Base-by-base conservation (phyloP, 108 stramenopile genomes). In the Pseudonitzschia multiseries region DNA sequence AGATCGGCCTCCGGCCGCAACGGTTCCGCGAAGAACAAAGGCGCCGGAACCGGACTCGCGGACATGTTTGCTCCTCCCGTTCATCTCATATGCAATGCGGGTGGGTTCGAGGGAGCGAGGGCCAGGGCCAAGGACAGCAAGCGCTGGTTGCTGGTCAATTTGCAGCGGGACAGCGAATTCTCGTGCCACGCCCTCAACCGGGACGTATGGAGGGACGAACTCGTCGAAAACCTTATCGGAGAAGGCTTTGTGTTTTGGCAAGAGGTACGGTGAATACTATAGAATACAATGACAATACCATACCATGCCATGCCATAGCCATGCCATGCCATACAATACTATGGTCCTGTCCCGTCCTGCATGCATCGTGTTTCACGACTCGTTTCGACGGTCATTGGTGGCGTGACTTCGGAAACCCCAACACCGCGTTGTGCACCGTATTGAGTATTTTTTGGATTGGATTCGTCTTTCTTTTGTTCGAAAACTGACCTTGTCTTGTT, bases 241-340 rank as follows among this genome's bases (percentile, higher is more conserved):
- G 93, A 92, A 63, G 94, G 93, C 12, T 98, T 97, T 79, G 75
- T 97, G 52, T 93, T 98, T 74, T 98, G 97, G 97, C 95, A 93
- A 72, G 62, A 82, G 68, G 92, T 92, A 72, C 71, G 90, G 85
- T 15, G 26, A 18, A 61, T 32, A 24, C 32, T 6, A n/a, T n/a
- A n/a, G n/a, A n/a, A n/a, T n/a, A 36, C 36, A 36, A 36, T 28
- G 42, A 54, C 67, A 44, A 40, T n/a, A n/a, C n/a, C n/a, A n/a
- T n/a, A n/a, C n/a, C n/a, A n/a, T n/a, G n/a, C n/a, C n/a, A n/a
- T n/a, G n/a, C n/a, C n/a, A n/a, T n/a, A n/a, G n/a, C n/a, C n/a
- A n/a, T n/a, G n/a, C n/a, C n/a, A n/a, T n/a, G n/a, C n/a, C n/a
- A n/a, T n/a, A n/a, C n/a, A n/a, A n/a, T n/a, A n/a, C n/a, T n/a